Evolutionary conservation across 2,329 filamentous ascomycete genomes (phyloP).

Genomic region (Zasmidium angulare): DNA sequence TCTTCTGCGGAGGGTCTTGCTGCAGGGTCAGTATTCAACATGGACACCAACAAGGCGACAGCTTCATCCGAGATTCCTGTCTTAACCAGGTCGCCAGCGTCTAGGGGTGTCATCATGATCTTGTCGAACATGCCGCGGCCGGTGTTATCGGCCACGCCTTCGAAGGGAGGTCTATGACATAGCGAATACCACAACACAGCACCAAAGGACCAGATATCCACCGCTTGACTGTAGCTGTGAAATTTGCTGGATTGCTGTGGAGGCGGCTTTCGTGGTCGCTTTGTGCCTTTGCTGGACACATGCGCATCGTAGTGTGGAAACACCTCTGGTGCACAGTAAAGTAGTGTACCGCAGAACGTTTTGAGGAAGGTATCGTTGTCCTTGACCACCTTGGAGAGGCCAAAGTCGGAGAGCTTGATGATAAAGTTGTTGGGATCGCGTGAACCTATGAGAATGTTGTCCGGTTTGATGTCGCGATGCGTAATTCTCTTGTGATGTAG

Average conservation of each 20-base stretch:
- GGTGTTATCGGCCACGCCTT: constrained; percentile 71
- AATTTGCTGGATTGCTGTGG: constrained; percentile 42
- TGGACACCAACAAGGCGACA: constrained; percentile 72
- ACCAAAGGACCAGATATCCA: constrained; percentile 95
- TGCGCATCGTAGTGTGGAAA: constrained; percentile 79
- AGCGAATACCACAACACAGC: constrained; percentile 87
- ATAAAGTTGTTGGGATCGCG: constrained; percentile 62
- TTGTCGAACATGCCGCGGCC: constrained; percentile 78
- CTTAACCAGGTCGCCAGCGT: constrained; percentile 62
- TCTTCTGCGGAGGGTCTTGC: constrained; percentile 71
- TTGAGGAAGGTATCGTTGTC: constrained; percentile 82
- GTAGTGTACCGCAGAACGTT: constrained; percentile 91
- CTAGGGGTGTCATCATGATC: constrained; percentile 77
- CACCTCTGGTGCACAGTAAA: constrained; percentile 96
- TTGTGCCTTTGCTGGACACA: constrained; percentile 60
- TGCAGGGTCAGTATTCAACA: constrained; percentile 79
- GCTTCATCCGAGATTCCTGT: constrained; percentile 63
- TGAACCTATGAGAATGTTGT: constrained; percentile 86
- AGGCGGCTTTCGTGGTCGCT: constrained; percentile 51
- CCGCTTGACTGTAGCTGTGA: constrained; percentile 79
- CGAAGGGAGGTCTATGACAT: constrained; percentile 77
- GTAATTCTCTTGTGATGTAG: constrained; percentile 87
- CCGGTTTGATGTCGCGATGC: constrained; percentile 97
- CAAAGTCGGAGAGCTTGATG: constrained; percentile 95
- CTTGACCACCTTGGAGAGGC: constrained; percentile 89